A percentile compares a stretch with the other conserved stretches of the same genome.
Conservation (phyloP, 306 rosid genomes). For the Ormosia semicastrata region DNA sequence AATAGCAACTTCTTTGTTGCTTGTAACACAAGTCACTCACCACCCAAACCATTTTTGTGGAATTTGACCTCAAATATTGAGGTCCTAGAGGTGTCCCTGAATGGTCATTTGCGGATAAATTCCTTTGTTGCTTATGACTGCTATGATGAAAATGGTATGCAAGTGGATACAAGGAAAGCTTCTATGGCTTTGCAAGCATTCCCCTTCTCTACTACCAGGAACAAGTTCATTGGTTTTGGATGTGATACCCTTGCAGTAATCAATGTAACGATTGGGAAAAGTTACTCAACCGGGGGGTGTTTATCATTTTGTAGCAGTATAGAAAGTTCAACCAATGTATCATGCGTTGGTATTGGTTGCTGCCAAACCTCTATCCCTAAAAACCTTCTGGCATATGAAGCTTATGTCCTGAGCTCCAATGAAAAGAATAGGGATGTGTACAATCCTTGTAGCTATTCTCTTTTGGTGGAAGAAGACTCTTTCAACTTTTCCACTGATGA, state of each 20-base stretch:
- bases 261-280: slow-evolving; percentile 10
- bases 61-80: slow-evolving; percentile 1
- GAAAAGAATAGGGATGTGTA: neutral
- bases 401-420: neutral
- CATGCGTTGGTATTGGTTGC: slow-evolving; percentile 1
- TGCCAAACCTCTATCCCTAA: slow-evolving; percentile 21
- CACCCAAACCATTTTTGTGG: slow-evolving; percentile 23
- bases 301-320: neutral
- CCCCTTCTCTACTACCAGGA: neutral
- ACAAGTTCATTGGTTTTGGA: slow-evolving; percentile 22
- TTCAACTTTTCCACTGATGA: neutral
- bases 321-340: neutral
- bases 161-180: neutral
- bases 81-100: neutral
- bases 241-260: slow-evolving; percentile 7
- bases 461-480: slow-evolving; percentile 16
- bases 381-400: neutral
- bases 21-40: slow-evolving; percentile 8
- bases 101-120: neutral
- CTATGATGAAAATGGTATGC: neutral
- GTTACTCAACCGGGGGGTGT: slow-evolving; percentile 6
- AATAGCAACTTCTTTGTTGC: slow-evolving; percentile 7
- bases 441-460: slow-evolving; percentile 20
- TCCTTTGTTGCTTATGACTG: neutral
- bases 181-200: slow-evolving; percentile 10